A percentile compares a stretch with the other conserved stretches of the same genome.
Conservation (phyloP, 2,329 filamentous ascomycete species). For the Trichoderma pleuroti region DNA sequence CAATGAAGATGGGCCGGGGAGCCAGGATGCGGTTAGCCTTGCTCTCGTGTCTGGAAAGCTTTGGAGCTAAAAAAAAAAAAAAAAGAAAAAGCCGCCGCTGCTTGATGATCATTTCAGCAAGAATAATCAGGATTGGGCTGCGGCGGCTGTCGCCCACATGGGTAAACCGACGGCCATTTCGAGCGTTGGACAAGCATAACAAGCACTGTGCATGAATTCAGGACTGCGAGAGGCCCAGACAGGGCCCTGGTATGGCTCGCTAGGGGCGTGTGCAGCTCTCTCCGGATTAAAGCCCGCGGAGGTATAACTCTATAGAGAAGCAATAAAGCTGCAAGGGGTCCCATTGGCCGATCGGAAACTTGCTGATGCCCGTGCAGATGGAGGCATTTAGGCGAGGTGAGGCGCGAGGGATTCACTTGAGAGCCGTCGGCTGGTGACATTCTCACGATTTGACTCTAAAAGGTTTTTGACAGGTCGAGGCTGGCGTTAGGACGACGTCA, state of each 20-base stretch:
- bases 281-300: slow-evolving; percentile 9
- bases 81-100: background rate
- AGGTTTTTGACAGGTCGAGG: background rate
- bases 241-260: background rate
- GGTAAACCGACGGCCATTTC: slow-evolving; percentile 8
- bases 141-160: background rate
- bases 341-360: slow-evolving; percentile 6
- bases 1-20: background rate
- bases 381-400: slow-evolving; percentile 8
- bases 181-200: background rate
- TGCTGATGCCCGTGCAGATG: background rate
- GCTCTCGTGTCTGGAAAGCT: slow-evolving; percentile 5
- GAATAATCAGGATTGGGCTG: background rate
- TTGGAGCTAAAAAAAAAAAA: slow-evolving; percentile 10
- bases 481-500: background rate
- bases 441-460: background rate
- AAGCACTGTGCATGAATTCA: slow-evolving; percentile 1
- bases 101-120: background rate
- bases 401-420: background rate
- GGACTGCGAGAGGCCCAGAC: background rate
- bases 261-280: background rate
- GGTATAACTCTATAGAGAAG: slow-evolving; percentile 16
- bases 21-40: background rate
- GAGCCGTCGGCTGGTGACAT: slow-evolving; percentile 1
- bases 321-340: background rate